Percentiles rank a stretch among this genome's conserved stretches.
These are phyloP conservation scores for Mycena vulgaris DNA, from an alignment of 768 basidiomycete genomes.

Conservation along the genomic window DNA sequence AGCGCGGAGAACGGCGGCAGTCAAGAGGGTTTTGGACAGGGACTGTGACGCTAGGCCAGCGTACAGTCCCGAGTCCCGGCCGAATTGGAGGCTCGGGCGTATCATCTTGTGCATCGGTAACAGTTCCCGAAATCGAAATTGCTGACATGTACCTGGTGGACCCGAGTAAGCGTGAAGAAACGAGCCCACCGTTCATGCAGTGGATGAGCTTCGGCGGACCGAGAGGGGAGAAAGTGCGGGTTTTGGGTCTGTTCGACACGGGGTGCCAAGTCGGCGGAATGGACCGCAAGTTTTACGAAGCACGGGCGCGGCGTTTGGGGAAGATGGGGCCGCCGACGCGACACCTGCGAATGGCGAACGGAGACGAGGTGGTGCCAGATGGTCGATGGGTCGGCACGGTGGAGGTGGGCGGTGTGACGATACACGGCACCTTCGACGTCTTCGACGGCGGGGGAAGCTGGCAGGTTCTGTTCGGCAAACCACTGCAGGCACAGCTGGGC, in stretches of 20 bases:
- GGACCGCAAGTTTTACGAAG: not conserved
- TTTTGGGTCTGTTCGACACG: not conserved
- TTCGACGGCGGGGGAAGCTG: constrained; percentile 40
- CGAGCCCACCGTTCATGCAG: too few species aligned
- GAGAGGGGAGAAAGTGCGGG: not conserved
- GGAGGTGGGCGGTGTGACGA: constrained; percentile 20
- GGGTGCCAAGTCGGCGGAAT: not conserved
- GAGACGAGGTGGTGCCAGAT: constrained; percentile 35
- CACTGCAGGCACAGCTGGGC: constrained; percentile 26
- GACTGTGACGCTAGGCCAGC: too few species aligned
- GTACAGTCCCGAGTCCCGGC: too few species aligned
- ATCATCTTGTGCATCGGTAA: too few species aligned
- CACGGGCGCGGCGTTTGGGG: not conserved
- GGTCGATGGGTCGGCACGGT: constrained; percentile 42
- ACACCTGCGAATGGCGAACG: constrained; percentile 51
- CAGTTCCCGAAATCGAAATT: too few species aligned
- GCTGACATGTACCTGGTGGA: too few species aligned
- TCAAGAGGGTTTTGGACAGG: too few species aligned
- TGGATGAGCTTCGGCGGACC: not conserved
- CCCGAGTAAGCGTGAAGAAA: too few species aligned
- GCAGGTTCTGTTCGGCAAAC: constrained; percentile 38
- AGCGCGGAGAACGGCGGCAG: too few species aligned
- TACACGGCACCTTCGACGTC: constrained; percentile 36
- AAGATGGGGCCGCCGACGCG: constrained; percentile 20
- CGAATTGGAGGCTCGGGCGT: too few species aligned